Evolutionary conservation across 306 rosid genomes (phyloP), one percentile per base, ranked within the genome.

Genomic region (Casuarina glauca): DNA sequence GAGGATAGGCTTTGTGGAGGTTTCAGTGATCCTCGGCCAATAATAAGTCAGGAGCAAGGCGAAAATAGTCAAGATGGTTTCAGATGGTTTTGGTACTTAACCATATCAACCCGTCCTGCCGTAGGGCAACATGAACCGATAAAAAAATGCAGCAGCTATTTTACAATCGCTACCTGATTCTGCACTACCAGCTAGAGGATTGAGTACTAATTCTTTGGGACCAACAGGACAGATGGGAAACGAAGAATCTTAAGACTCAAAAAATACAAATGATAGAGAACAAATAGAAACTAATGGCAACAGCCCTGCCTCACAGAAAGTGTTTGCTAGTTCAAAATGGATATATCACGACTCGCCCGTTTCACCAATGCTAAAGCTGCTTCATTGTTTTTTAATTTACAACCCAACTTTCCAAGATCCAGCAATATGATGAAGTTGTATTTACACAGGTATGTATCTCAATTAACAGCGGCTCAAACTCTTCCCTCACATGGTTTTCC

Each of bases 351-450:
- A 62, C 45, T 9, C 39, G 73, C 54, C 45, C 63, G 35, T 16
- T 54, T 76, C 68, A 44, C 63, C 39, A 64, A 70, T 70, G 69
- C 70, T 78, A 74, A 66, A 36, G 75, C 52, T 42, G 78, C 78
- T 82, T 78, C 74, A 77, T 69, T 62, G 63, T 20, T 63, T 80
- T 26, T 54, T 61, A 61, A 10, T 51, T 80, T 55, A 74, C 55
- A 79, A 53, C 64, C 43, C 36, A 55, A 50, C 80, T 63, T 81
- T 49, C 53, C 19, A 69, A 84, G 76, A 78, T 84, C 48, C 7
- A 32, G 7, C 72, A 74, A 53, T 64, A 72, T 6, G 19, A 57
- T 70, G 42, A 70, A 36, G 83, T 53, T 58, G 66, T 38, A 46
- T 73, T 63, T 69, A 70, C 53, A 74, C 61, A 73, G 76, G 73